Base-by-base conservation (phyloP, 495 filamentous ascomycete species). In the Gamarada debralockiae region DNA sequence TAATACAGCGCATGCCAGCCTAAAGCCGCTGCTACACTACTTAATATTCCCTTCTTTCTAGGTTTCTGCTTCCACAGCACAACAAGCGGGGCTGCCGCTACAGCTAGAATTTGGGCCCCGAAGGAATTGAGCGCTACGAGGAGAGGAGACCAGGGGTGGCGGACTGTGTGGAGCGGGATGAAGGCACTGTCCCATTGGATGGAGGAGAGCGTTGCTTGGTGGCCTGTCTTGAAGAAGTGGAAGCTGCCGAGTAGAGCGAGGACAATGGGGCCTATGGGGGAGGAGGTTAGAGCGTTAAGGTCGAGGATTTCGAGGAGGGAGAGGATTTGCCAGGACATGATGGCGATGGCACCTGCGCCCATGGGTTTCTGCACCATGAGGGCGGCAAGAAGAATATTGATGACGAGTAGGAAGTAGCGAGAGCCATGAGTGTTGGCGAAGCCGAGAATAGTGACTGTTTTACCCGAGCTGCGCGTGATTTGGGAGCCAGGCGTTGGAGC, bases 101-200 rank as follows among this genome's bases (percentile, higher is more conserved):
- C 82, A 39, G 87, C 84, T 1, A 97, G 70, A 53, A 97, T 90
- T 61, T 95, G 93, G 0, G 89, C 84, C 27, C 89, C 95, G 60
- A 91, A 90, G 24, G 84, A 90, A 71, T 97, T 99, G 49, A 92
- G 75, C 3, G 83, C 68, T 40, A 99, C 83, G 5, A 90, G 72
- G 7, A 97, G 54, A 0, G 93, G 91, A 9, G 83, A 84, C 85
- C 86, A 97, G 27, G 95, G 93, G 70, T 97, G 97, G 57, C 79
- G 78, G 62, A 97, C 80, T 2, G 83, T 80, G 40, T 82, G 77
- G 23, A 97, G 74, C 1, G 95, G 86, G 59, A 99, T 87, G 75
- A 97, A 98, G 20, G 90, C 92, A n/a, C 80, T 76, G 68, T 97
- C 91, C 93, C 93, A 99, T 61, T 99, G 95, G 66, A 99, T 95